Conservation (phyloP, 2,329 filamentous ascomycete species). For the Diaporthe sp. region DNA sequence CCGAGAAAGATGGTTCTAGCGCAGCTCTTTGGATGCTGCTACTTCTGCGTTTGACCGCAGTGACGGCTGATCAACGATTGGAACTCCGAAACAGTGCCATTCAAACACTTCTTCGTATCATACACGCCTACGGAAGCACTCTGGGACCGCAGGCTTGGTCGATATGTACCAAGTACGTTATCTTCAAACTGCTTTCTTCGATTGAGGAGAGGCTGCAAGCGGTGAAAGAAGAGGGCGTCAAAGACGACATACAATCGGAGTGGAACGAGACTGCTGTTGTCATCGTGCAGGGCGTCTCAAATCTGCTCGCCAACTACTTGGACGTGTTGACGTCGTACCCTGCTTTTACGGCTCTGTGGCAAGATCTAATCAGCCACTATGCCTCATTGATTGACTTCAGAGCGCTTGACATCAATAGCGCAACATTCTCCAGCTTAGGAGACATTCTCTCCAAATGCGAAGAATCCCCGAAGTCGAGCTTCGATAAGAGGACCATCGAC, state of each 20-base stretch:
- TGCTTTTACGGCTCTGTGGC: slow-evolving; percentile 81
- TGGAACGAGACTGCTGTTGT: slow-evolving; percentile 84
- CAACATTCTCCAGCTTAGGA: slow-evolving; percentile 76
- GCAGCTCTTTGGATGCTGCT: slow-evolving; percentile 85
- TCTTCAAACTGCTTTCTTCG: slow-evolving; percentile 82
- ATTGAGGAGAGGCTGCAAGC: slow-evolving; percentile 71
- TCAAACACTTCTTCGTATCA: slow-evolving; percentile 90
- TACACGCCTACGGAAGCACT: slow-evolving; percentile 90
- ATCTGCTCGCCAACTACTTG: slow-evolving; percentile 82
- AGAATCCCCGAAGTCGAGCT: slow-evolving; percentile 57
- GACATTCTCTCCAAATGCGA: slow-evolving; percentile 70
- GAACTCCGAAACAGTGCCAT: slow-evolving; percentile 89
- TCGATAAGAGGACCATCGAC: slow-evolving; percentile 67
- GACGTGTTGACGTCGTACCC: slow-evolving; percentile 76
- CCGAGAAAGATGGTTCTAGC: slow-evolving; percentile 72
- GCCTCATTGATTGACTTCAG: slow-evolving; percentile 73
- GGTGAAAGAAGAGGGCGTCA: slow-evolving; percentile 52
- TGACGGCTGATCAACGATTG: slow-evolving; percentile 78
- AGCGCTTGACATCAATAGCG: slow-evolving; percentile 79
- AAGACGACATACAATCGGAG: slow-evolving; percentile 63
- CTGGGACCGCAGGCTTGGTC: slow-evolving; percentile 85
- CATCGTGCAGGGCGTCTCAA: slow-evolving; percentile 79
- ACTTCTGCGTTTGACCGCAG: slow-evolving; percentile 77
- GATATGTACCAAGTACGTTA: slow-evolving; percentile 82
- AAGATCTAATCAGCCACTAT: slow-evolving; percentile 78